Conservation (phyloP, 495 filamentous ascomycete species). For the Aspergillus carlsbadensis region DNA sequence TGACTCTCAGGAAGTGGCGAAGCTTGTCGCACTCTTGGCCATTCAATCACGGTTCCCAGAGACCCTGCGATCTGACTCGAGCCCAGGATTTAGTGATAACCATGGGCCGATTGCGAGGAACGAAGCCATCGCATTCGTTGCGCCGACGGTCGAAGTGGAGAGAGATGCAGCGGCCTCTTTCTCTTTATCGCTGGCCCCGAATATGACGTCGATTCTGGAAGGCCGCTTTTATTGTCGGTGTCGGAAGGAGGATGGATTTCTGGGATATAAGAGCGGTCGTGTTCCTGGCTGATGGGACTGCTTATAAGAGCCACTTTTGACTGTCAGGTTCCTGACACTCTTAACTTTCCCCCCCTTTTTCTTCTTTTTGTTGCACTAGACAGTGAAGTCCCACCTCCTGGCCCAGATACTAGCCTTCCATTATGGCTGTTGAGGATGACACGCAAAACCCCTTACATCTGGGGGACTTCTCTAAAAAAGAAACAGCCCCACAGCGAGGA, state of each 20-base stretch:
- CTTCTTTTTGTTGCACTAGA: too few species aligned
- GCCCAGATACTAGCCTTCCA: background rate
- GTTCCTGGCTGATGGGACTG: conserved; percentile 3
- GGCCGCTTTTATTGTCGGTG: background rate
- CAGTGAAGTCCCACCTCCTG: too few species aligned
- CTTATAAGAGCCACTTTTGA: background rate
- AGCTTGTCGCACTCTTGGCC: background rate
- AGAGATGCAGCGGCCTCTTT: too few species aligned
- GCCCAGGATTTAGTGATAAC: background rate
- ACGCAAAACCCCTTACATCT: background rate
- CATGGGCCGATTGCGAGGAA: conserved; percentile 2
- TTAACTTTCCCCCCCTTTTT: background rate
- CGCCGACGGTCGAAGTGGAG: background rate
- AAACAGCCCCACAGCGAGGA: background rate
- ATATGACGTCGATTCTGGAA: background rate
- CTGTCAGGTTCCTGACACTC: background rate
- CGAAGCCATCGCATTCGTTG: background rate
- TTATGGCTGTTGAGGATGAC: conserved; percentile 6
- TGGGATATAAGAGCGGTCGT: background rate
- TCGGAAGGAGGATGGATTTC: background rate
- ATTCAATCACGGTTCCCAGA: background rate
- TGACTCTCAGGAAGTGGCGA: background rate
- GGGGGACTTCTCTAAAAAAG: background rate
- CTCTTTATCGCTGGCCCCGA: background rate
- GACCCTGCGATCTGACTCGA: background rate